Base-by-base conservation (phyloP, 2,329 filamentous ascomycete genomes). In the Fusarium nurragi region DNA sequence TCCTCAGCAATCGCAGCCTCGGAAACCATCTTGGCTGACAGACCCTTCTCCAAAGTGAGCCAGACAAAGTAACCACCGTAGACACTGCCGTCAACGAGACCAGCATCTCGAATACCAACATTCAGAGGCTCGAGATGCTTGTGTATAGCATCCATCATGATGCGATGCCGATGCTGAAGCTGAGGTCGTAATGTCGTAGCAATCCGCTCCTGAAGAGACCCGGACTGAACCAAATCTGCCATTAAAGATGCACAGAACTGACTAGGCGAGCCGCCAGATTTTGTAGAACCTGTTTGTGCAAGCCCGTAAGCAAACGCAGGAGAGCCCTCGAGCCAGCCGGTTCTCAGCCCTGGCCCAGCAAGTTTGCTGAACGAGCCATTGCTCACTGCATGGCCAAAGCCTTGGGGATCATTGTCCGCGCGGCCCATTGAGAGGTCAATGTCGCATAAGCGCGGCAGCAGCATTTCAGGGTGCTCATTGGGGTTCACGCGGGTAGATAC, bases 331-430 rank as follows among this genome's bases (percentile, higher is more conserved):
- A 88, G 86, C 94, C 94, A 98, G n/a, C 94, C 94, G 0, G 91
- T 94, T 13, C 94, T 84, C 47, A 91, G 78, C 1, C 94, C 95
- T 0, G 94, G 93, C 0, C 88, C 93, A 25, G 88, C 84, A 34
- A 98, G 88, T 76, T 99, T 99, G 74, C 88, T 92, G 76, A 98
- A 98, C 8, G 90, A 93, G 21, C 91, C 93, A 74, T 98, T 98
- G 71, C 90, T 94, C 32, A 94, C 81, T 11, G 88, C 85, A 75
- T 98, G 89, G 12, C 94, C 93, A 74, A 94, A 97, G 26, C 72
- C 69, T 1, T 66, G 61, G 0, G 75, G 76, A 18, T 88, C 79
- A 32, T 78, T 73, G 36, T 77, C 73, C 0, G 68, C 74, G 1
- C 85, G 86, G 21, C 89, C 87, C 10, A 94, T 79, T 19, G 84